phyloP scores from a whole-genome alignment of 345 rosid species.

The Lepidium aucheri region DNA sequence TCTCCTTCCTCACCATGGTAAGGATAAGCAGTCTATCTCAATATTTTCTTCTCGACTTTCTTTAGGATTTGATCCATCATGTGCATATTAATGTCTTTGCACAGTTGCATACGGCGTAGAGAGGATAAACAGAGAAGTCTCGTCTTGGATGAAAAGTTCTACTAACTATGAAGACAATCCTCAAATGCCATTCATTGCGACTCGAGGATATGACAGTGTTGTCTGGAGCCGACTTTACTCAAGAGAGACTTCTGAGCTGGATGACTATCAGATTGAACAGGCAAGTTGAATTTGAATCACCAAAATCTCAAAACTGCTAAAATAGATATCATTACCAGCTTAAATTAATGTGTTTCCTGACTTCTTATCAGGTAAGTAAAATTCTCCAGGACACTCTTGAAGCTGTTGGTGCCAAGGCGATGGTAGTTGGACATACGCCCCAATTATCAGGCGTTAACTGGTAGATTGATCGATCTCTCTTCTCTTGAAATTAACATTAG shows the following conservation, averaged over 20 bases:
- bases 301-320: not conserved
- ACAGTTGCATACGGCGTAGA: slow-evolving; percentile 81
- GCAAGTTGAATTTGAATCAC: slow-evolving; percentile 29
- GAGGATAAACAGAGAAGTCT: slow-evolving; percentile 76
- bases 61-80: slow-evolving; percentile 18
- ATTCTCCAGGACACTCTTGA: slow-evolving; percentile 60
- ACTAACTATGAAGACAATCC: slow-evolving; percentile 33
- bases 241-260: slow-evolving; percentile 49
- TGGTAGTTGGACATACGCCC: slow-evolving; percentile 99
- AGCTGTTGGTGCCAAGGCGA: slow-evolving; percentile 66
- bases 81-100: slow-evolving; percentile 23
- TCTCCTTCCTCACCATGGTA: slow-evolving; percentile 94
- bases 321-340: not conserved
- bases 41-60: not conserved
- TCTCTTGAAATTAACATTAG: too few species aligned
- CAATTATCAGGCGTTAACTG: slow-evolving; percentile 76
- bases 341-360: not conserved
- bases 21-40: not conserved
- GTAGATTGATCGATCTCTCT: slow-evolving; percentile 27
- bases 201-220: slow-evolving; percentile 74
- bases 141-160: slow-evolving; percentile 79
- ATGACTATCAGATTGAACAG: slow-evolving; percentile 57
- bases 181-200: slow-evolving; percentile 66
- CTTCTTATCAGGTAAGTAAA: slow-evolving; percentile 40
- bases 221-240: slow-evolving; percentile 93